Conservation (phyloP, 495 filamentous ascomycete genomes). For the Thozetella sp. region DNA sequence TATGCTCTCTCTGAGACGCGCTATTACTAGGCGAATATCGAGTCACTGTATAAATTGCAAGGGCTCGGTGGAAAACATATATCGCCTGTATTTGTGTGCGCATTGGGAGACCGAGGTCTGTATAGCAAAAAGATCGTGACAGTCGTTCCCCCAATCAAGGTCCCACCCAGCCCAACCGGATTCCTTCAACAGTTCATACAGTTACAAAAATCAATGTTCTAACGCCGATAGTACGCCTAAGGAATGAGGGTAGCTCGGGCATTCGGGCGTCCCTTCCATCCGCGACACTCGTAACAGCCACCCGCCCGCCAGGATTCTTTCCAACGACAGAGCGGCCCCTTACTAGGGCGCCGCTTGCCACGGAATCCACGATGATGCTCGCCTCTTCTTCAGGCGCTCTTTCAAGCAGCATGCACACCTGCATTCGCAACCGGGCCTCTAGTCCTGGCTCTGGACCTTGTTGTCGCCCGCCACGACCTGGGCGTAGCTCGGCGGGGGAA, state of each 20-base stretch:
- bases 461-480: conserved; percentile 86
- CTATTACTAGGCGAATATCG: too few relatives aligned
- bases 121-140: background rate
- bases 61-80: too few relatives aligned
- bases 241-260: background rate
- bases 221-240: background rate
- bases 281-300: too few relatives aligned
- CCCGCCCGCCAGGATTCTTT: too few relatives aligned
- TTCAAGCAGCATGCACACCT: background rate
- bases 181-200: background rate
- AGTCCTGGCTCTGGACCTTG: conserved; percentile 80
- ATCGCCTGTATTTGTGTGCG: too few relatives aligned
- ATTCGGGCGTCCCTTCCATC: background rate
- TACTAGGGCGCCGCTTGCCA: conserved; percentile 14
- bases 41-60: too few relatives aligned
- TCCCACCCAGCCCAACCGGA: background rate
- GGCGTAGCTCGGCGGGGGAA: conserved; percentile 76
- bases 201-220: background rate
- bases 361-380: conserved; percentile 16
- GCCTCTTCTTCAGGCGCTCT: background rate
- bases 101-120: background rate
- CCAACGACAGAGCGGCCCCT: conserved; percentile 2
- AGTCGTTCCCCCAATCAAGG: background rate
- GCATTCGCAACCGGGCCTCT: conserved; percentile 16
- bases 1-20: too few relatives aligned